Percentiles rank a stretch among this genome's conserved stretches.
These are phyloP conservation scores for Tetrahymena elliotti DNA, from an alignment of 73 alveolate genomes.

Conservation along the genomic window DNA sequence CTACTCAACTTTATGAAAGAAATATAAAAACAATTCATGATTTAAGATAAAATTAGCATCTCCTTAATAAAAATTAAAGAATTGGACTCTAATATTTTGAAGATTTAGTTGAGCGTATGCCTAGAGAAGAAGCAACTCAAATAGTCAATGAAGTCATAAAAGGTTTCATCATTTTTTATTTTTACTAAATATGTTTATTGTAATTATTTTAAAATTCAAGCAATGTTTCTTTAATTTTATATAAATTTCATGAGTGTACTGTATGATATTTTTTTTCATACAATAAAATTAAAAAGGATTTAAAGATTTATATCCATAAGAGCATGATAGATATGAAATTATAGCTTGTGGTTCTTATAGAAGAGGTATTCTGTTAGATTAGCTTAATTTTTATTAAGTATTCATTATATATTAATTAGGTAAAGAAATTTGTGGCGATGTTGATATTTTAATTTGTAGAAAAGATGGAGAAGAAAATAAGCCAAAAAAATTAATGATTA, in stretches of 20 bases:
- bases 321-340: slow-evolving; percentile 50
- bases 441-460: slow-evolving; percentile 85
- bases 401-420: background rate
- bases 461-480: slow-evolving; percentile 52
- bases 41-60: slow-evolving; percentile 53
- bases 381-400: background rate
- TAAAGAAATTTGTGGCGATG: slow-evolving; percentile 90
- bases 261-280: too few species aligned
- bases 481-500: slow-evolving; percentile 61
- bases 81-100: slow-evolving; percentile 83
- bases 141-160: slow-evolving; percentile 60
- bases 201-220: background rate
- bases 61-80: slow-evolving; percentile 57
- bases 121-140: slow-evolving; percentile 83
- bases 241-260: too few species aligned
- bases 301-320: slow-evolving; percentile 40
- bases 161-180: slow-evolving; percentile 3
- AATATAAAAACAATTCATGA: slow-evolving; percentile 77
- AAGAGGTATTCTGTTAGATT: slow-evolving; percentile 50
- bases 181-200: background rate
- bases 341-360: slow-evolving; percentile 88
- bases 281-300: slow-evolving; percentile 12
- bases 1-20: slow-evolving; percentile 69
- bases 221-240: background rate
- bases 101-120: slow-evolving; percentile 75